phyloP scores from a whole-genome alignment of 2,329 filamentous ascomycete genomes.

The Torrubiellomyces zombiae region DNA sequence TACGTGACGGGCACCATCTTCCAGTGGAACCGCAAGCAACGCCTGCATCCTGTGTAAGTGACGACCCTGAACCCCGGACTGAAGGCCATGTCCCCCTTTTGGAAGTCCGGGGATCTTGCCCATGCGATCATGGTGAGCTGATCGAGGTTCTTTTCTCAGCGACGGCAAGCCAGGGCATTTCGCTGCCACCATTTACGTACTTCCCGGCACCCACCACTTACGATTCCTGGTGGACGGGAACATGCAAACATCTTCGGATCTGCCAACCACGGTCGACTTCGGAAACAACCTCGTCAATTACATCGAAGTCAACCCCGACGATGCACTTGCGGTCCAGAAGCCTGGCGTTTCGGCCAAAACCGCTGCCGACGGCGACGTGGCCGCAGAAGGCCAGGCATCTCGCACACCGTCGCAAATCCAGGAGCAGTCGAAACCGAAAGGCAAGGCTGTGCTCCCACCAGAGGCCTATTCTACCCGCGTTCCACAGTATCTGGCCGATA shows the following conservation, averaged over 20 bases:
- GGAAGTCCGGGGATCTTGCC: neutral
- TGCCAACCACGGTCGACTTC: slow-evolving; percentile 93
- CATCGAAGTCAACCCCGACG: slow-evolving; percentile 75
- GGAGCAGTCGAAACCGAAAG: slow-evolving; percentile 28
- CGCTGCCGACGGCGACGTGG: slow-evolving; percentile 2
- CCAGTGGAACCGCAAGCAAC: slow-evolving; percentile 90
- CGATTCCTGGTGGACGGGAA: slow-evolving; percentile 91
- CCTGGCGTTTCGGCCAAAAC: slow-evolving; percentile 5
- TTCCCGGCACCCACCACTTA: slow-evolving; percentile 88
- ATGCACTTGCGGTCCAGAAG: slow-evolving; percentile 29
- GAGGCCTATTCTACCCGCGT: slow-evolving; percentile 56
- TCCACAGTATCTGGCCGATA: slow-evolving; percentile 71
- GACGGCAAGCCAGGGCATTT: slow-evolving; percentile 46
- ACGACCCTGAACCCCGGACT: neutral
- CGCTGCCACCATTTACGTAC: slow-evolving; percentile 63
- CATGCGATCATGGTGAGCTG: too few species aligned
- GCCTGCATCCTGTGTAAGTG: slow-evolving; percentile 72
- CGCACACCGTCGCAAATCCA: slow-evolving; percentile 20
- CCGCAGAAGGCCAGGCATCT: too few species aligned
- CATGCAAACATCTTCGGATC: slow-evolving; percentile 72
- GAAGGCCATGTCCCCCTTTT: neutral
- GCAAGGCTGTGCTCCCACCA: slow-evolving; percentile 36
- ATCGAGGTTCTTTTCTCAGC: slow-evolving; percentile 15
- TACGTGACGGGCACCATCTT: slow-evolving; percentile 97
- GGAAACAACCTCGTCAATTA: slow-evolving; percentile 98